Evolutionary conservation across 257 asterid species (phyloP).

Genomic region (Jaltomata sinuosa): DNA sequence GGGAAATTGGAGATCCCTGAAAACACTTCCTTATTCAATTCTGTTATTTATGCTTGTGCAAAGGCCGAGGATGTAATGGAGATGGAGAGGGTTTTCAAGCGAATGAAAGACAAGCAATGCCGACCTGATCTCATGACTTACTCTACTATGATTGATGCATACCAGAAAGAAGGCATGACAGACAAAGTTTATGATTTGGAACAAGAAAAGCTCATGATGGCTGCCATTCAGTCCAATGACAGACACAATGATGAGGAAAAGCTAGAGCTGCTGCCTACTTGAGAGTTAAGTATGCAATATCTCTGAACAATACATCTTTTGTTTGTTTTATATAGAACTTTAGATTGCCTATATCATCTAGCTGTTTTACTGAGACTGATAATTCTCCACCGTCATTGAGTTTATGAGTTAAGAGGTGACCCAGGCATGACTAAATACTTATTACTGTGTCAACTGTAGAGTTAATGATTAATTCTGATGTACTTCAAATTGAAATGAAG

Average conservation of each 20-base stretch:
- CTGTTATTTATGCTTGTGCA: constrained; percentile 75
- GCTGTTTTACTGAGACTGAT: neutral
- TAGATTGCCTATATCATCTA: neutral
- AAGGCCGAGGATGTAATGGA: constrained; percentile 81
- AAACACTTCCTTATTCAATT: constrained; percentile 71
- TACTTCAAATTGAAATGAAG: neutral
- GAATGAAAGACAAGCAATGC: constrained; percentile 73
- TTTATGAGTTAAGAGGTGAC: neutral
- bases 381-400: neutral
- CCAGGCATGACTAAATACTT: neutral
- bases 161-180: constrained; percentile 72
- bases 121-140: constrained; percentile 63
- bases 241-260: constrained; percentile 15
- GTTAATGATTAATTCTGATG: neutral
- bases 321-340: neutral
- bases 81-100: constrained; percentile 79
- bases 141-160: constrained; percentile 68
- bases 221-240: constrained; percentile 10
- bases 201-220: constrained; percentile 38
- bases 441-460: neutral
- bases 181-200: constrained; percentile 71
- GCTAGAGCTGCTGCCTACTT: neutral
- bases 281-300: neutral
- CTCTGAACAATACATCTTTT: neutral
- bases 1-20: constrained; percentile 81